Base-by-base conservation (phyloP, 106 monocot species). In the Dendrobium catenatum region DNA sequence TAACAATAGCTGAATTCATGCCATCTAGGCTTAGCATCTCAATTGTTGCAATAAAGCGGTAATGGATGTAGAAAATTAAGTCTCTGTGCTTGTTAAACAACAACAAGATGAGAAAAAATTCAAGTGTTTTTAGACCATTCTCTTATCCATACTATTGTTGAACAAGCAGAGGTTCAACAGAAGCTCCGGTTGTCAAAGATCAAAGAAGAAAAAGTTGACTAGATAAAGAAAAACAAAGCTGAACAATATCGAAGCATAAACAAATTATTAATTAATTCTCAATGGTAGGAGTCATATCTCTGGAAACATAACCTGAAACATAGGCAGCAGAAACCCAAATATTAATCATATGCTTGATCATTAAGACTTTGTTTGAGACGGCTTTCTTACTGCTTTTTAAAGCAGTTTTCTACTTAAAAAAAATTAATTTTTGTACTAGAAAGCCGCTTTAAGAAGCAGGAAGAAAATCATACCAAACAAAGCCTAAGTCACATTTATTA, bases 171-270 rank as follows among this genome's bases (percentile, higher is more conserved):
- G 33, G 68, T 33, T 74, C 19, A 74, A 41, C 19, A n/a, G 74
- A 43, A 44, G 43, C 42, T 42, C 29, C 2, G 20, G 40, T n/a
- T 37, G 16, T 8, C 37, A 37, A 37, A 37, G 37, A 70, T 15
- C 70, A 70, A 70, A 70, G 16, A 70, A 70, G 70, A 70, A 33
- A 70, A 13, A 31, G 37, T 70, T 70, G 70, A 70, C 31, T 68
- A 1, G 33, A 70, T 33, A 70, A 66, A 18, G 58, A 66, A 70
- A 70, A 70, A 33, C 31, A 33, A 29, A 5, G 33, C 70, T 13
- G 37, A 68, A 27, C 3, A 68, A 29, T 27, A 68, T 9, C 26
- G 29, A 68, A 26, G 67, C 20, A 29, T 68, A 19, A 70, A 70
- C 37, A 70, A 70, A 37, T 17, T 22, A 70, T 33, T 11, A 11